Base-by-base conservation (phyloP, 2,329 filamentous ascomycete species). In the Xylaria sp. region DNA sequence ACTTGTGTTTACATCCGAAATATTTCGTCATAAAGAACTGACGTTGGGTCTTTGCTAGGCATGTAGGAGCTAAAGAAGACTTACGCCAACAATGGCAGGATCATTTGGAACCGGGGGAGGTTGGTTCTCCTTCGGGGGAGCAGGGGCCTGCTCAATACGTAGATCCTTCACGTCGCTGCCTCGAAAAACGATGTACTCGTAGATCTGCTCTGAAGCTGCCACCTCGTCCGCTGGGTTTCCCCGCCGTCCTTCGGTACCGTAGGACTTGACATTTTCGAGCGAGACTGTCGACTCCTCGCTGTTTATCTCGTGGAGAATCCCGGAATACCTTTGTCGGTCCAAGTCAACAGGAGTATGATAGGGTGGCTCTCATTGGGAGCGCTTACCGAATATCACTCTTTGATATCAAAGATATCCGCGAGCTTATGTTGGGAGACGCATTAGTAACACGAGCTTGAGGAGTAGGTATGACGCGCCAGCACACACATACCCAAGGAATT, bases 141-240 rank as follows among this genome's bases (percentile, higher is more conserved):
- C 87, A 45, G 92, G 89, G 51, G 90, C 87, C 74, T 97, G 92
- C 76, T 97, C 94, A 76, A 99, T 95, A 75, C 93, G 92, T 75
- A 99, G 86, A 80, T 99, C 96, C 82, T 99, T 99, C 77, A 99
- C 96, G 84, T 99, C 96, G 80, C 93, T 97, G 74, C 96, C 96
- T 68, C 95, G 91, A 81, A 99, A 99, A 71, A 99, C 94, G 77
- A 99, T 98, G 83, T 97, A 98, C 79, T 98, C 96, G 84, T 97
- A 99, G 76, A 97, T 87, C 78, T 92, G 92, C 69, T 96, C 90
- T 38, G 93, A 95, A 3, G 93, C 87, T 42, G 91, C 83, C 65
- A 97, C 92, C 81, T 97, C 94, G 71, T 96, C 92, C 20, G 90
- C 87, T 20, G 91, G 90, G 73, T 90, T 89, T 72, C 86, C 88